Conservation (phyloP, 176 grass and related monocot species). For the Saccharum officinarum region DNA sequence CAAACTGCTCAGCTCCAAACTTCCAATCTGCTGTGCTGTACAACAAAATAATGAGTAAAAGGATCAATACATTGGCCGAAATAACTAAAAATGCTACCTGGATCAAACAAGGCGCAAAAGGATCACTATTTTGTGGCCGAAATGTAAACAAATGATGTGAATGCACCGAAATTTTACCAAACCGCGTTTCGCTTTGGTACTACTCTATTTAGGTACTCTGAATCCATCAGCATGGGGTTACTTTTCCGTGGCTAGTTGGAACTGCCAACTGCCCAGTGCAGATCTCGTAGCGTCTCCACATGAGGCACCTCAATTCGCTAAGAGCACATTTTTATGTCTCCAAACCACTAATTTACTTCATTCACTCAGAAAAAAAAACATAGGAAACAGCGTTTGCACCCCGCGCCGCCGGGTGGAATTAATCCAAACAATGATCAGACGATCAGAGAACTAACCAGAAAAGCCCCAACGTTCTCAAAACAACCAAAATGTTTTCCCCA, state of each 20-base stretch:
- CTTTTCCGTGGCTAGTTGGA: background rate
- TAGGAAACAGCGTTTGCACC: background rate
- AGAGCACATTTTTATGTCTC: background rate
- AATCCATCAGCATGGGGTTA: background rate
- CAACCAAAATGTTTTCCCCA: background rate
- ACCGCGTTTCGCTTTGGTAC: background rate
- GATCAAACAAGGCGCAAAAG: background rate
- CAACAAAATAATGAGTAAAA: conserved; percentile 35
- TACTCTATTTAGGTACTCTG: background rate
- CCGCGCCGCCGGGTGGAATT: background rate
- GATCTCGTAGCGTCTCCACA: background rate
- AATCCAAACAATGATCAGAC: background rate
- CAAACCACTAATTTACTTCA: background rate
- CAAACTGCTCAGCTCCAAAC: conserved; percentile 79
- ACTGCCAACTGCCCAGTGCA: background rate
- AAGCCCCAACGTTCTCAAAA: background rate
- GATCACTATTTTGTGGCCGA: background rate
- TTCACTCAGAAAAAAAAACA: background rate
- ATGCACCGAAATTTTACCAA: background rate
- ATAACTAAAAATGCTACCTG: background rate
- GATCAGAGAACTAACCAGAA: background rate
- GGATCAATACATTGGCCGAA: conserved; percentile 17
- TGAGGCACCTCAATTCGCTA: background rate
- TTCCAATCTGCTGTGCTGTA: conserved; percentile 76
- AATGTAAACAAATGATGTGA: background rate